These are phyloP conservation scores for Kwoniella newhampshirensis DNA, from an alignment of 768 basidiomycete species.

Conservation along the genomic window DNA sequence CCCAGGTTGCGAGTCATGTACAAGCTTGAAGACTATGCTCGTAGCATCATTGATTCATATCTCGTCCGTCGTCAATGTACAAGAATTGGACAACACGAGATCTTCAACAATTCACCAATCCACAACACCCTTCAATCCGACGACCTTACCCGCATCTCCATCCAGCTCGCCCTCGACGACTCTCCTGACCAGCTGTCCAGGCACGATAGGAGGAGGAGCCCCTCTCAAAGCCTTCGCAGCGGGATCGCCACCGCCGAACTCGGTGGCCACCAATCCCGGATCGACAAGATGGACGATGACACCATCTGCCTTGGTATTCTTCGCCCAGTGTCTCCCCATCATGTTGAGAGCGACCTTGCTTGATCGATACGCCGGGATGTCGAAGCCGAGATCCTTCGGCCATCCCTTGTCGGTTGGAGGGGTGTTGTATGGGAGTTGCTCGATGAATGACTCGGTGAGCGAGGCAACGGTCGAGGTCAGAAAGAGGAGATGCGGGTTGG, in stretches of 20 bases:
- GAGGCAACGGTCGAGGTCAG: constrained; percentile 20
- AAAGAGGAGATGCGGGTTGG: constrained; percentile 22
- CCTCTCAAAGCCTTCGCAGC: constrained; percentile 16
- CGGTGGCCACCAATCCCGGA: constrained; percentile 36
- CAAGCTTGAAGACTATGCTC: too few relatives aligned
- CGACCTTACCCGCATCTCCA: constrained; percentile 21
- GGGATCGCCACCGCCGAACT: constrained; percentile 16
- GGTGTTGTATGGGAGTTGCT: constrained; percentile 8
- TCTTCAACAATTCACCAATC: constrained; percentile 25
- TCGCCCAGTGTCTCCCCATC: constrained; percentile 31
- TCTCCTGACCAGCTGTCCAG: constrained; percentile 21
- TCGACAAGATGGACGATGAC: constrained; percentile 28
- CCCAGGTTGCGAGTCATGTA: too few relatives aligned
- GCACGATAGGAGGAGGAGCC: constrained; percentile 21
- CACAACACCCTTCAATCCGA: constrained; percentile 2
- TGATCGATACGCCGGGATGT: constrained; percentile 20
- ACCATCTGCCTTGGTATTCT: constrained; percentile 28
- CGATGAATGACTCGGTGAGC: constrained; percentile 2
- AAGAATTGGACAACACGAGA: too few relatives aligned
- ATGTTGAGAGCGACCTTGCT: constrained; percentile 40
- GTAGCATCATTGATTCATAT: too few relatives aligned
- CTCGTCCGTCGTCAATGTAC: too few relatives aligned
- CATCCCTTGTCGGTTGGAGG: constrained; percentile 19
- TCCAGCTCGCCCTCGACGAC: constrained; percentile 36
- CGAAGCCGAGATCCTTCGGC: constrained; percentile 16